phyloP scores from a whole-genome alignment of 1,284 basidiomycete species.

The Cutaneotrichosporon arboriforme region DNA sequence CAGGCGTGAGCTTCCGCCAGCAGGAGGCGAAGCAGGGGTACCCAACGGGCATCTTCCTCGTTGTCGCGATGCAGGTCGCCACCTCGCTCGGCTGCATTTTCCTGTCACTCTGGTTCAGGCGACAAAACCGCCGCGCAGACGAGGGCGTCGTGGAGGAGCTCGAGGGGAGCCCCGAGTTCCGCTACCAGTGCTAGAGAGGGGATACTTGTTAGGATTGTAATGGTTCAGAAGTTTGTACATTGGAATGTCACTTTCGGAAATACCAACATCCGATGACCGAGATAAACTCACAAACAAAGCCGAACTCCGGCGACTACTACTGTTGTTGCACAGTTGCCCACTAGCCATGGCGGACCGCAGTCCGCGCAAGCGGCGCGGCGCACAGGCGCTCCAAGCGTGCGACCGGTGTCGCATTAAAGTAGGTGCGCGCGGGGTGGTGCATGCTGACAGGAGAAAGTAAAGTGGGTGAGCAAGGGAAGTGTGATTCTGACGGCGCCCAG shows the following conservation, averaged over 20 bases:
- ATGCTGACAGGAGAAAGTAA: constrained; percentile 13
- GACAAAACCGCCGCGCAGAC: constrained; percentile 14
- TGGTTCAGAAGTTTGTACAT: too few relatives aligned
- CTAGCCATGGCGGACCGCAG: background rate
- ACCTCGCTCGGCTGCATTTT: background rate
- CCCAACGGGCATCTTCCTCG: constrained; percentile 17
- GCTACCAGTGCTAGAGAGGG: constrained; percentile 14
- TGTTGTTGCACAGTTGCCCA: too few relatives aligned
- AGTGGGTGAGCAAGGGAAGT: background rate
- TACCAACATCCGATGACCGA: too few relatives aligned
- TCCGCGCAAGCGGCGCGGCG: background rate
- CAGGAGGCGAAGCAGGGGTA: constrained; percentile 14
- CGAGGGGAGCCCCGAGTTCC: constrained; percentile 8
- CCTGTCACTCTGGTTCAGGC: constrained; percentile 8
- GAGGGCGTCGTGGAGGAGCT: constrained; percentile 4
- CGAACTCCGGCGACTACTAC: too few relatives aligned
- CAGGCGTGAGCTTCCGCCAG: constrained; percentile 15
- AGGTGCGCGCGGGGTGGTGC: constrained; percentile 2
- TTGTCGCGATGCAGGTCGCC: constrained; percentile 10
- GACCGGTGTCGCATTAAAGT: constrained; percentile 30
- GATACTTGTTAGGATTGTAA: too few relatives aligned
- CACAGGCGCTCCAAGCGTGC: constrained; percentile 21
- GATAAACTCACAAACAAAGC: too few relatives aligned
- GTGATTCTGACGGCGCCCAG: constrained; percentile 1
- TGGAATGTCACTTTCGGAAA: too few relatives aligned